Conservation (phyloP, 1,139 yeast species). For the Yarrowia galli region DNA sequence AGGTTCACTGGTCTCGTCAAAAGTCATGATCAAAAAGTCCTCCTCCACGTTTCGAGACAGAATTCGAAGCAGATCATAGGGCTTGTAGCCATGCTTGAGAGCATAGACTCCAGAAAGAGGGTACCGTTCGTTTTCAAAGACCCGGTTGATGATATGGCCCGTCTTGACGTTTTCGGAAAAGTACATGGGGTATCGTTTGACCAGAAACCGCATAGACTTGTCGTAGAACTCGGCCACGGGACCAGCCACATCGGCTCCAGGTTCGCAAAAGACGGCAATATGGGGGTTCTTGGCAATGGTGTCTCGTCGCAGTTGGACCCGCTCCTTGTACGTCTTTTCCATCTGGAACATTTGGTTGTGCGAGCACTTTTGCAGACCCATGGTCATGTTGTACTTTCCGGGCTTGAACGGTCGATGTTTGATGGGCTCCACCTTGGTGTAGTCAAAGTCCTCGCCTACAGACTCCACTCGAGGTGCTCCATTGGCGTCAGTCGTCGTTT, state of each 20-base stretch:
- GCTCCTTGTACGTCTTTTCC: constrained; percentile 65
- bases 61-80: constrained; percentile 54
- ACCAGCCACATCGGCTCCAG: constrained; percentile 56
- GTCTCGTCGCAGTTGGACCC: constrained; percentile 56
- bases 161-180: constrained; percentile 48
- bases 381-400: constrained; percentile 67
- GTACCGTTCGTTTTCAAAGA: constrained; percentile 27
- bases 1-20: constrained; percentile 58
- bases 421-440: constrained; percentile 59
- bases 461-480: constrained; percentile 40
- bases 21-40: constrained; percentile 66
- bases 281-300: constrained; percentile 57
- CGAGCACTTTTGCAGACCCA: constrained; percentile 67
- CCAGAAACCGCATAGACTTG: constrained; percentile 57
- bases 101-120: constrained; percentile 22
- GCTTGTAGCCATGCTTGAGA: constrained; percentile 35
- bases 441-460: constrained; percentile 49
- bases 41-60: constrained; percentile 66
- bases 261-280: constrained; percentile 47
- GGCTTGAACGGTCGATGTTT: constrained; percentile 68
- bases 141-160: constrained; percentile 33
- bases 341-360: constrained; percentile 70
- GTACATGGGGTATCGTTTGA: constrained; percentile 66
- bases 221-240: constrained; percentile 67
- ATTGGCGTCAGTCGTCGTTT: neutral